phyloP scores from a whole-genome alignment of 768 basidiomycete genomes.

The Boletus sp. region DNA sequence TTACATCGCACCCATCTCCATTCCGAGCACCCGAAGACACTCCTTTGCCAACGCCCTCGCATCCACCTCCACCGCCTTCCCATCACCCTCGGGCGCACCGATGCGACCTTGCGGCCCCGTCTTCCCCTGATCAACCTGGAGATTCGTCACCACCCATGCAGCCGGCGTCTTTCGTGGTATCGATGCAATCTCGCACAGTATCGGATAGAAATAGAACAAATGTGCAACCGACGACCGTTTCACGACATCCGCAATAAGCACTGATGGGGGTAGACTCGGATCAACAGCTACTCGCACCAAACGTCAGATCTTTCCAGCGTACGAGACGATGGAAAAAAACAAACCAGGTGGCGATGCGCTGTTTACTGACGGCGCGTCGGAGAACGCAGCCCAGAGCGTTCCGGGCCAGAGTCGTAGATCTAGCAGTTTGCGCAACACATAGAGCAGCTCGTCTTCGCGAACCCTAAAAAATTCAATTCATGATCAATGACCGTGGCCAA shows the following conservation, averaged over 20 bases:
- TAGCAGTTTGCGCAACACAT: constrained; percentile 76
- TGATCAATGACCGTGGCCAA: not conserved
- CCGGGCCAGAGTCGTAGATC: constrained; percentile 73
- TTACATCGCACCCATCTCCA: constrained; percentile 62
- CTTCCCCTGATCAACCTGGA: constrained; percentile 11
- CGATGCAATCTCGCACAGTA: constrained; percentile 77
- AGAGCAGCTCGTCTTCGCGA: constrained; percentile 87
- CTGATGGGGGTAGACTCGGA: constrained; percentile 44
- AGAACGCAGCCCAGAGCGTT: constrained; percentile 72
- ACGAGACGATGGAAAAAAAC: constrained; percentile 11
- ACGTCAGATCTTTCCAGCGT: not conserved
- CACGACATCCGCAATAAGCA: constrained; percentile 66
- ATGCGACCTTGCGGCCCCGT: constrained; percentile 14
- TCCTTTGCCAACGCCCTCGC: constrained; percentile 63
- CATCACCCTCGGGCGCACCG: constrained; percentile 19
- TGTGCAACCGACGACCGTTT: constrained; percentile 78
- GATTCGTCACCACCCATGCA: constrained; percentile 51
- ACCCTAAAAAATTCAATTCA: constrained; percentile 43
- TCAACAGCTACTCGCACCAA: constrained; percentile 36
- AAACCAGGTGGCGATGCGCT: constrained; percentile 58
- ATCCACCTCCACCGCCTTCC: constrained; percentile 52
- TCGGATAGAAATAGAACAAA: constrained; percentile 82
- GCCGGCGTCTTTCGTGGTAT: constrained; percentile 66
- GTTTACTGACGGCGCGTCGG: constrained; percentile 59
- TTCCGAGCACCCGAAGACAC: constrained; percentile 68